A percentile compares a stretch with the other conserved stretches of the same genome.
Conservation (phyloP, 1,284 basidiomycete genomes). For the Veloboletus limbatus region DNA sequence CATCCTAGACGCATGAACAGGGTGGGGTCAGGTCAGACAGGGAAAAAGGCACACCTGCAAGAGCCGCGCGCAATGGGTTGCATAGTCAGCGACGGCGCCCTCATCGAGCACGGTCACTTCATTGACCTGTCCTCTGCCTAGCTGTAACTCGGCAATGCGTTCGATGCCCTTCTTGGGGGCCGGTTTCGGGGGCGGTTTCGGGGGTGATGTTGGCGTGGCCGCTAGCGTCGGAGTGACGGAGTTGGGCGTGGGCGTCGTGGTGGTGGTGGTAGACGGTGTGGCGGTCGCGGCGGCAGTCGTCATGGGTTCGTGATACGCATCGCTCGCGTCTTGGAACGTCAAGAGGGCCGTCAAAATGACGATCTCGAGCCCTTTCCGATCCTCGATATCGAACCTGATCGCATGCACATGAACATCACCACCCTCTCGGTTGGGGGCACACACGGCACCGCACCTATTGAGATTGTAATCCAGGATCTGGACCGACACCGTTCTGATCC, state of each 20-base stretch:
- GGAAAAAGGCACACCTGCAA: constrained; percentile 58
- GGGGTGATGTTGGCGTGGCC: constrained; percentile 46
- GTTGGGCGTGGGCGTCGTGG: constrained; percentile 4
- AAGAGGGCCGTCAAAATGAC: constrained; percentile 72
- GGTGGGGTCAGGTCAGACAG: no score
- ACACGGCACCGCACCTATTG: constrained; percentile 64
- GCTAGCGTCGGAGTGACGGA: neutral
- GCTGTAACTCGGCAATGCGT: constrained; percentile 66
- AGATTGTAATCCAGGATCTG: constrained; percentile 87
- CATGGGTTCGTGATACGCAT: constrained; percentile 44
- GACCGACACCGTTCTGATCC: constrained; percentile 62
- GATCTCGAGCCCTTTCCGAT: constrained; percentile 81
- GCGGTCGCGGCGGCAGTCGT: constrained; percentile 10
- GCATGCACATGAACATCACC: neutral
- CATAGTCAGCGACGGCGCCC: constrained; percentile 63
- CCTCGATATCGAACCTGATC: constrained; percentile 75
- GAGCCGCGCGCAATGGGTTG: constrained; percentile 60
- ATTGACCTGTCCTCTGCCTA: constrained; percentile 62
- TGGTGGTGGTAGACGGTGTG: constrained; percentile 4
- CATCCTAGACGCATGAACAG: constrained; percentile 55
- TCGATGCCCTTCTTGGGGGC: constrained; percentile 61
- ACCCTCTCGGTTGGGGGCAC: neutral
- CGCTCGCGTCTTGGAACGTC: constrained; percentile 72
- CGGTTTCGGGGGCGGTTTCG: constrained; percentile 61
- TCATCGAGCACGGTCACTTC: constrained; percentile 71